A percentile compares a stretch with the other conserved stretches of the same genome.
Evolutionary conservation across 2,329 filamentous ascomycete genomes (phyloP).

Genomic region (Trichoderma arundinaceum): DNA sequence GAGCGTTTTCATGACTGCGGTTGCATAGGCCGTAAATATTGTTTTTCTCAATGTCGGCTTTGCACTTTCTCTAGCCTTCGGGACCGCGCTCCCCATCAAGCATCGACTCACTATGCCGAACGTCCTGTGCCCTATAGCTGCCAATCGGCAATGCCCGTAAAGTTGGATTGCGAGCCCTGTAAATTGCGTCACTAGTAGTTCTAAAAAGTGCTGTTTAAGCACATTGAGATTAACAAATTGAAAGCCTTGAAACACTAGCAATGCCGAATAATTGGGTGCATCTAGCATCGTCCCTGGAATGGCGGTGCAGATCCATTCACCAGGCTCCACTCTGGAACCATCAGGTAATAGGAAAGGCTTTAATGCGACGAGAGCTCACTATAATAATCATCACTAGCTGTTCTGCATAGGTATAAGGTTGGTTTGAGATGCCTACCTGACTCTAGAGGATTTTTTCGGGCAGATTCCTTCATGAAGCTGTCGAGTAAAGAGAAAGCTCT

Average conservation of each 20-base stretch:
- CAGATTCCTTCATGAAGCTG: slow-evolving; percentile 25
- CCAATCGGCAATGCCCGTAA: slow-evolving; percentile 12
- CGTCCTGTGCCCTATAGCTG: slow-evolving; percentile 25
- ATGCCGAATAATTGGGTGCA: neutral
- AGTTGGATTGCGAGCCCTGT: slow-evolving; percentile 8
- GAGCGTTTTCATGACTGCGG: slow-evolving; percentile 15
- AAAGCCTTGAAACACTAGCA: slow-evolving; percentile 11
- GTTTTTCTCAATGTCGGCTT: neutral
- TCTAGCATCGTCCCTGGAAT: slow-evolving; percentile 15
- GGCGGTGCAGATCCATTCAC: slow-evolving; percentile 22
- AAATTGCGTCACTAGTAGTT: neutral
- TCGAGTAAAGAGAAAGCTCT: slow-evolving; percentile 8
- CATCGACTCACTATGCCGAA: slow-evolving; percentile 5
- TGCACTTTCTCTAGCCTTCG: neutral
- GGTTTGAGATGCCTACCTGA: neutral
- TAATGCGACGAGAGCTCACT: slow-evolving; percentile 25
- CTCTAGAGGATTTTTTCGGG: slow-evolving; percentile 13
- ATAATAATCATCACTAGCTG: neutral
- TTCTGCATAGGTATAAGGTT: neutral
- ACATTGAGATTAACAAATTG: neutral
- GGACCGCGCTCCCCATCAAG: too few species aligned
- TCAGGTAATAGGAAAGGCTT: slow-evolving; percentile 13
- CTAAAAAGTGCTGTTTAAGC: neutral
- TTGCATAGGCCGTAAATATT: slow-evolving; percentile 3
- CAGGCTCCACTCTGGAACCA: slow-evolving; percentile 8